These are phyloP conservation scores for Prunus kanzakura DNA, from an alignment of 306 rosid species.

Conservation along the genomic window DNA sequence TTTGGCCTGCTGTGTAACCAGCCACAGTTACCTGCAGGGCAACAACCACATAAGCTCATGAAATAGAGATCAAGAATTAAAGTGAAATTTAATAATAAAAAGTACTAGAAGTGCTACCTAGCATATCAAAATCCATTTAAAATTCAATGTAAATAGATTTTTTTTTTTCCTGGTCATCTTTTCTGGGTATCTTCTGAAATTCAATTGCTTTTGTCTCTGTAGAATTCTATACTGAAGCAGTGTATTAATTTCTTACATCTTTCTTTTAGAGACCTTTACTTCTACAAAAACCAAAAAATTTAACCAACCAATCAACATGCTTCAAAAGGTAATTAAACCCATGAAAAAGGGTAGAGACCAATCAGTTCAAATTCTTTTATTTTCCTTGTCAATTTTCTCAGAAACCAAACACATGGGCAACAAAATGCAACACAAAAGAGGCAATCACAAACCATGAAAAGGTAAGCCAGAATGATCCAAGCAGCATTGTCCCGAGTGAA, in stretches of 20 bases:
- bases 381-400: conserved; percentile 3
- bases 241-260: not conserved
- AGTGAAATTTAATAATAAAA: not conserved
- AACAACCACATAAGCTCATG: not conserved
- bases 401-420: not conserved
- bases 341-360: not conserved
- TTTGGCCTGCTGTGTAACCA: conserved; percentile 89
- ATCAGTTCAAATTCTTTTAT: not conserved
- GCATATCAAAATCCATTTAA: too few relatives aligned
- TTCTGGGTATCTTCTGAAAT: not conserved
- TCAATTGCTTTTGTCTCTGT: not conserved
- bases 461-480: conserved; percentile 88
- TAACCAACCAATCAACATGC: not conserved
- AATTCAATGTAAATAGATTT: too few relatives aligned
- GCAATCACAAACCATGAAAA: conserved; percentile 66
- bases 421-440: not conserved
- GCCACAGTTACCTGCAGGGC: conserved; percentile 64
- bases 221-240: not conserved
- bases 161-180: too few relatives aligned
- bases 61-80: not conserved
- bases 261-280: not conserved
- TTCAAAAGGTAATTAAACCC: not conserved
- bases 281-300: not conserved
- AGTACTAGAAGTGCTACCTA: too few relatives aligned
- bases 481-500: conserved; percentile 52